A percentile compares a stretch with the other conserved stretches of the same genome.
Conservation (phyloP, 306 rosid genomes). For the Rubus idaeus region DNA sequence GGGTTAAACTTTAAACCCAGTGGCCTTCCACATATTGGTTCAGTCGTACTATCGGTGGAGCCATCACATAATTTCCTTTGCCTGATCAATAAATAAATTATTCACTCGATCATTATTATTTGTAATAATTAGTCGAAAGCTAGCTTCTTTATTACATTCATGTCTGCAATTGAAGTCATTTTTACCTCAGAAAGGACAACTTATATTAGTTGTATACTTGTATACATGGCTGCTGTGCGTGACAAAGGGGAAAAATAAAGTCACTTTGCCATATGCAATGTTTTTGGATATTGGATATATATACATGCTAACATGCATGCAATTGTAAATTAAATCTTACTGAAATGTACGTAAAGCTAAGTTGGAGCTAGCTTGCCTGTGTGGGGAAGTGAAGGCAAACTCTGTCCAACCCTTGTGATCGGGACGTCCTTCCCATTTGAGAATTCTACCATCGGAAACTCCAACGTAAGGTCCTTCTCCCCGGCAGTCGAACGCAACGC, state of each 20-base stretch:
- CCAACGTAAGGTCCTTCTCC: conserved; percentile 58
- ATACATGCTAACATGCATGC: no score
- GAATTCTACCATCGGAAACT: conserved; percentile 59
- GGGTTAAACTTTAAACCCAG: conserved; percentile 42
- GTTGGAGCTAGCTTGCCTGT: conserved; percentile 30
- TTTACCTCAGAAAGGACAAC: no score
- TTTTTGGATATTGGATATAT: no score
- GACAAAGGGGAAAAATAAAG: no score
- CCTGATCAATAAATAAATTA: conserved; percentile 21
- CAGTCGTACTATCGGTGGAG: conserved; percentile 21
- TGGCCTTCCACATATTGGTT: conserved; percentile 60
- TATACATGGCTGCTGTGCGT: no score
- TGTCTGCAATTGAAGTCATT: no score
- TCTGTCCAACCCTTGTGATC: conserved; percentile 32
- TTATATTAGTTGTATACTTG: no score
- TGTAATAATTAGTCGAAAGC: no score
- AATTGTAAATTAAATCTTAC: no score
- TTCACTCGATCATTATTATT: not conserved
- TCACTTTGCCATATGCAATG: no score
- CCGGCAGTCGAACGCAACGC: conserved; percentile 59
- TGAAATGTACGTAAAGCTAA: no score
- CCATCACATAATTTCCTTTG: conserved; percentile 42
- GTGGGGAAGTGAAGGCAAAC: conserved; percentile 48
- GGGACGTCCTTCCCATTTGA: conserved; percentile 43
- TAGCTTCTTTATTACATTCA: no score